phyloP scores from a whole-genome alignment of 2,329 filamentous ascomycete genomes.

The Colletotrichum caudatum region DNA sequence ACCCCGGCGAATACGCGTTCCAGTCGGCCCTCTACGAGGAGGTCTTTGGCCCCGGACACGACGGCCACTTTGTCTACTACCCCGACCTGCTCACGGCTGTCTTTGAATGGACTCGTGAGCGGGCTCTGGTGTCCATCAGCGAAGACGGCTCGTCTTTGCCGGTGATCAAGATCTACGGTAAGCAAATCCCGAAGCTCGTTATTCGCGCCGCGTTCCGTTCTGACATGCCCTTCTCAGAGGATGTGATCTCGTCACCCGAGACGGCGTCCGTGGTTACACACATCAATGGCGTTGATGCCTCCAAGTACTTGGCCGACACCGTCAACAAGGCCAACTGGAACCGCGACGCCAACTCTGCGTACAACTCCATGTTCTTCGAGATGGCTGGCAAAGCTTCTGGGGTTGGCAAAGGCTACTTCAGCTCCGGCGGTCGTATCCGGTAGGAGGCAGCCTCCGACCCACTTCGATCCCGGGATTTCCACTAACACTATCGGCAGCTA shows the following conservation, averaged over 20 bases:
- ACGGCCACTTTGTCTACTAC: slow-evolving; percentile 57
- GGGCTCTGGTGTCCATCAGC: slow-evolving; percentile 56
- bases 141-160: slow-evolving; percentile 51
- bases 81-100: slow-evolving; percentile 54
- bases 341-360: slow-evolving; percentile 49
- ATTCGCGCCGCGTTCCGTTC: not conserved
- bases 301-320: slow-evolving; percentile 44
- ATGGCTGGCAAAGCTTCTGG: slow-evolving; percentile 43
- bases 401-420: slow-evolving; percentile 48
- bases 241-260: slow-evolving; percentile 49
- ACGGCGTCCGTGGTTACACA: slow-evolving; percentile 44
- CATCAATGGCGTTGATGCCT: slow-evolving; percentile 47
- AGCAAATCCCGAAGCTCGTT: not conserved
- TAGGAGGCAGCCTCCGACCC: not conserved
- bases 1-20: slow-evolving; percentile 56
- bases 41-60: slow-evolving; percentile 55
- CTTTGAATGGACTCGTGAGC: slow-evolving; percentile 52
- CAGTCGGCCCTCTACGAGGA: slow-evolving; percentile 54
- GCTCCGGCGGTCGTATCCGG: slow-evolving; percentile 47
- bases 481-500: not conserved
- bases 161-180: slow-evolving; percentile 61
- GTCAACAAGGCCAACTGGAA: slow-evolving; percentile 42
- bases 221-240: slow-evolving; percentile 35
- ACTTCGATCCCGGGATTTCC: not conserved
- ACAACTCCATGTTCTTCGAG: slow-evolving; percentile 55